Evolutionary conservation across 306 rosid species (phyloP).

Genomic region (Neltuma alba): DNA sequence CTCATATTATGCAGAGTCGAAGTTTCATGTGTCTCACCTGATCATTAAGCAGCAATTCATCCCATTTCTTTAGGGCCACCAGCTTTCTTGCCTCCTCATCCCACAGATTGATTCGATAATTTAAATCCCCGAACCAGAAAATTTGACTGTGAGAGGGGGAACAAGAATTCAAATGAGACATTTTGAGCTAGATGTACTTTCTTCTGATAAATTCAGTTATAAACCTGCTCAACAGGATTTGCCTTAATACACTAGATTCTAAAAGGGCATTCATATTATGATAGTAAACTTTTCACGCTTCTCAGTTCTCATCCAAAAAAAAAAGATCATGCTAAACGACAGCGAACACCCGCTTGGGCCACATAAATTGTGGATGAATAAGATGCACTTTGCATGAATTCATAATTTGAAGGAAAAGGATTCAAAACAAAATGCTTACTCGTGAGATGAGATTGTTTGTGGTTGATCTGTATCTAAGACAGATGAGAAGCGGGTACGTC

Average conservation of each 20-base stretch:
- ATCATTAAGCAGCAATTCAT: conserved; percentile 69
- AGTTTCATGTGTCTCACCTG: conserved; percentile 62
- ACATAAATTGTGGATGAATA: background rate
- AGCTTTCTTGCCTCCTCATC: conserved; percentile 67
- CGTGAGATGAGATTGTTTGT: conserved; percentile 82
- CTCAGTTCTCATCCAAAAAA: too few relatives aligned
- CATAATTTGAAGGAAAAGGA: background rate
- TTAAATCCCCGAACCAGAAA: conserved; percentile 97
- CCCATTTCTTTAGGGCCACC: conserved; percentile 66
- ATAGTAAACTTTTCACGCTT: background rate
- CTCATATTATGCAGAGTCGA: background rate
- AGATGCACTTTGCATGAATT: background rate
- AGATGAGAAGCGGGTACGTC: conserved; percentile 78
- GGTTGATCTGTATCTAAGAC: conserved; percentile 76
- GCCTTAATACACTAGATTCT: background rate
- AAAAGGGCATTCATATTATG: background rate
- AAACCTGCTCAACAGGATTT: background rate
- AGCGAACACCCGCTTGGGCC: too few relatives aligned
- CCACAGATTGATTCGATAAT: conserved; percentile 78
- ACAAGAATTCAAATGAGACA: background rate
- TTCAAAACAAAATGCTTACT: conserved; percentile 52
- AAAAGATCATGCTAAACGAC: background rate
- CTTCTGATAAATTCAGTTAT: conserved; percentile 3
- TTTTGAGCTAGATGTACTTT: background rate
- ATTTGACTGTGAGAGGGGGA: conserved; percentile 66